A percentile compares a stretch with the other conserved stretches of the same genome.
These are phyloP conservation scores for Cronartium quercuum DNA, from an alignment of 1,284 basidiomycete genomes.

Conservation along the genomic window DNA sequence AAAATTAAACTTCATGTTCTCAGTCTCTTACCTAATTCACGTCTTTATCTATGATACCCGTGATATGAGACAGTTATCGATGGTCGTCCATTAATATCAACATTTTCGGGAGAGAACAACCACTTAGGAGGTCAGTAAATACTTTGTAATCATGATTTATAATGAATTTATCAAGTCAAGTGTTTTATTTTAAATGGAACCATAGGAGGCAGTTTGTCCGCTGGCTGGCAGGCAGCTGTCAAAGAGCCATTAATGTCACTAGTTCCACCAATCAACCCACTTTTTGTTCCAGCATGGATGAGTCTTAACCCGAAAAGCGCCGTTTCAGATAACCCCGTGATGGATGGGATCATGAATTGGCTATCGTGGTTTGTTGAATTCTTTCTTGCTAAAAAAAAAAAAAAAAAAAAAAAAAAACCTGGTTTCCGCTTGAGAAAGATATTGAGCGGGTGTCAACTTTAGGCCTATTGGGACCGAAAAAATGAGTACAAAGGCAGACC, in stretches of 20 bases:
- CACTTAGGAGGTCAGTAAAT: slow-evolving; percentile 15
- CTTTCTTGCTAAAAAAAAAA: not conserved
- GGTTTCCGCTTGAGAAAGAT: too few relatives aligned
- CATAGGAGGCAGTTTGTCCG: not conserved
- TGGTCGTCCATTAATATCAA: slow-evolving; percentile 11
- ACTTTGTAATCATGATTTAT: not conserved
- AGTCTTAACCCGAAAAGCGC: slow-evolving; percentile 9
- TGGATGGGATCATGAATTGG: slow-evolving; percentile 38
- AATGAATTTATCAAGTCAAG: not conserved
- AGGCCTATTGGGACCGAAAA: slow-evolving; percentile 14
- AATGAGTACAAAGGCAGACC: not conserved
- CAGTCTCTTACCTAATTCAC: not conserved
- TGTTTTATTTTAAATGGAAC: too few relatives aligned
- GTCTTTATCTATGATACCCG: not conserved
- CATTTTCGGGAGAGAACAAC: slow-evolving; percentile 25
- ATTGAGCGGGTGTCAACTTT: too few relatives aligned
- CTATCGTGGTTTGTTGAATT: slow-evolving; percentile 18
- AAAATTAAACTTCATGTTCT: not conserved
- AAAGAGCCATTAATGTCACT: slow-evolving; percentile 2
- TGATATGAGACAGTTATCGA: not conserved
- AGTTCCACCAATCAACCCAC: slow-evolving; percentile 12
- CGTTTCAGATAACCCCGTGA: slow-evolving; percentile 26
- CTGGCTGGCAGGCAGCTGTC: slow-evolving; percentile 28
- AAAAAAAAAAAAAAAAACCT: too few relatives aligned
- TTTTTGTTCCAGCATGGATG: slow-evolving; percentile 32